Base-by-base conservation (phyloP, 2,329 filamentous ascomycete species). In the Xylogone sp. region DNA sequence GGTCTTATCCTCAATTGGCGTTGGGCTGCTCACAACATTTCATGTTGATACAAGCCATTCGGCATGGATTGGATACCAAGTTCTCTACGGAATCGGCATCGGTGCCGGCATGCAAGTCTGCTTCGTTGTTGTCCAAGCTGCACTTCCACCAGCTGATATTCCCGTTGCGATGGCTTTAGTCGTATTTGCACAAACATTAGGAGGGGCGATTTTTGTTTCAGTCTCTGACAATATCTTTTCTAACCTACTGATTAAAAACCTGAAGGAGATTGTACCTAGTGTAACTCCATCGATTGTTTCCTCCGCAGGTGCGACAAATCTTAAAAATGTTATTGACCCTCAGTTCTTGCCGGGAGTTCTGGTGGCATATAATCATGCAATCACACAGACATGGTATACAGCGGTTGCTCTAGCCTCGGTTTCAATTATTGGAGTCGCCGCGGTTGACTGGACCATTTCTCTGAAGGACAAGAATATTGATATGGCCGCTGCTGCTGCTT, bases 11-110 rank as follows among this genome's bases (percentile, higher is more conserved):
- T 13, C 20, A 1, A 34, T 39, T 20, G 45, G 61, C 1, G 52
- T 74, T 78, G 79, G 77, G 21, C 70, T 83, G 53, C 70, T 83
- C 52, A 75, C 77, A 0, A 80, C 76, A 0, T 72, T 79, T 19
- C 63, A 66, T 19, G 67, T 78, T 3, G 56, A 72, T 57, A 79
- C 75, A 5, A 67, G 71, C 1, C 59, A 74, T 12, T 7, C 42
- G 16, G 8, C 19, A 20, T 73, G 70, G 69, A 54, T 57, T 19
- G 58, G 52, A 9, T 59, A 55, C 34, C 52, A 51, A 22, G 24
- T 56, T 13, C 2, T 59, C 16, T 45, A 52, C 2, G 54, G 57
- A 12, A 50, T 53, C 31, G 57, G 56, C 12, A 50, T 53, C 24
- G 57, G 57, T 7, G 48, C 55, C 39, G 56, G 56, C 21, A 56